phyloP scores from a whole-genome alignment of 345 rosid species.

The Eucalyptus camaldulensis region DNA sequence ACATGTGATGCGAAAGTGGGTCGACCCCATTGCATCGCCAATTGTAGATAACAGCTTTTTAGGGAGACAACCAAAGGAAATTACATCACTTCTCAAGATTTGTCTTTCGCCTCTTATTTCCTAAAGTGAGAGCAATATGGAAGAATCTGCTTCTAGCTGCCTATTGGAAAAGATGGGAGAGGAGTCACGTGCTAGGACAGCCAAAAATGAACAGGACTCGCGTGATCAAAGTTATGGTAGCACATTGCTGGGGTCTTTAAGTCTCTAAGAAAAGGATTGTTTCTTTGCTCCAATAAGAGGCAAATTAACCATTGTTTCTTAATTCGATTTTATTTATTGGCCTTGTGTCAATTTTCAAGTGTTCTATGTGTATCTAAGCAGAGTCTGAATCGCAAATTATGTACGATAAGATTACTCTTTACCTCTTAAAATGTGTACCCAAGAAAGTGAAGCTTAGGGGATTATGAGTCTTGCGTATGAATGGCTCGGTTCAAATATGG shows the following conservation, averaged over 20 bases:
- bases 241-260: not conserved
- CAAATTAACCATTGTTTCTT: not conserved
- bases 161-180: not conserved
- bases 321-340: not conserved
- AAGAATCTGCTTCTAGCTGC: not conserved
- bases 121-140: not conserved
- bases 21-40: conserved; percentile 11
- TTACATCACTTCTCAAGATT: not conserved
- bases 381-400: not conserved
- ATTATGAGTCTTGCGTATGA: not conserved
- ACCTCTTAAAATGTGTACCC: not conserved
- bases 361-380: not conserved
- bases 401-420: not conserved
- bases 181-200: conserved; percentile 8
- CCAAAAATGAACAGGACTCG: not conserved
- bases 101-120: not conserved
- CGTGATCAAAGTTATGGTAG: not conserved
- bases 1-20: conserved; percentile 18
- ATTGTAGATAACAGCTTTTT: not conserved
- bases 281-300: not conserved
- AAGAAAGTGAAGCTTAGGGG: not conserved
- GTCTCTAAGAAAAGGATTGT: not conserved
- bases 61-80: not conserved
- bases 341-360: not conserved
- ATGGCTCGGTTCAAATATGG: accelerated